These are phyloP conservation scores for Stromatinia cepivora DNA, from an alignment of 2,329 filamentous ascomycete species.

Conservation along the genomic window DNA sequence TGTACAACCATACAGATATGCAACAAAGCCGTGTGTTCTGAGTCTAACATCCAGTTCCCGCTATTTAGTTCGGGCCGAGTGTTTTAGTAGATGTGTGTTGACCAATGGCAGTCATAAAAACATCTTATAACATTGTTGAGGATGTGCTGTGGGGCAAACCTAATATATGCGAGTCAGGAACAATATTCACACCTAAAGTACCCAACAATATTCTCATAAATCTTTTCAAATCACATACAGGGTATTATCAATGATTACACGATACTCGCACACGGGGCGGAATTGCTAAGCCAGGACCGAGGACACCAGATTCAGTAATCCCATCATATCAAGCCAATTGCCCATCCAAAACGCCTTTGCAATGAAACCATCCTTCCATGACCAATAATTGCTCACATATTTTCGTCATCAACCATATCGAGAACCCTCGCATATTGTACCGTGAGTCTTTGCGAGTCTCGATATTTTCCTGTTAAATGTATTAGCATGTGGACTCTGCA, in stretches of 20 bases:
- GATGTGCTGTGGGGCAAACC: not conserved
- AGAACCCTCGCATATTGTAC: conserved; percentile 89
- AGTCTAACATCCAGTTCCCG: conserved; percentile 10
- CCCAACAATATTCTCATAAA: not conserved
- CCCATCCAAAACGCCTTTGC: conserved; percentile 14
- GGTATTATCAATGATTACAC: conserved; percentile 20
- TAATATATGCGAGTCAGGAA: not conserved
- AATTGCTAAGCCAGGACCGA: conserved; percentile 4
- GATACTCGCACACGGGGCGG: conserved; percentile 3
- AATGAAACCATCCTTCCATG: conserved; percentile 14
- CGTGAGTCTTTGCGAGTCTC: conserved; percentile 90
- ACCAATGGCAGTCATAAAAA: not conserved
- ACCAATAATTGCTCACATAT: not conserved
- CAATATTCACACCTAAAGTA: not conserved
- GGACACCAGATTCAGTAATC: conserved; percentile 7
- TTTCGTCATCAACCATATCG: conserved; percentile 51
- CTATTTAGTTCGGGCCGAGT: not conserved
- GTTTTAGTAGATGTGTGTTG: not conserved
- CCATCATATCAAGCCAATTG: not conserved
- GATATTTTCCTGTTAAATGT: conserved; percentile 73
- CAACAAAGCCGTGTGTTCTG: not conserved
- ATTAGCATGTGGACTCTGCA: conserved; percentile 26
- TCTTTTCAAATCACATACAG: conserved; percentile 11
- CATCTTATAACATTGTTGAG: not conserved
- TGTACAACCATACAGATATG: not conserved